These are phyloP conservation scores for Saksenaea vasiformis DNA, from an alignment of 371 early-diverging fungal species.

Conservation along the genomic window DNA sequence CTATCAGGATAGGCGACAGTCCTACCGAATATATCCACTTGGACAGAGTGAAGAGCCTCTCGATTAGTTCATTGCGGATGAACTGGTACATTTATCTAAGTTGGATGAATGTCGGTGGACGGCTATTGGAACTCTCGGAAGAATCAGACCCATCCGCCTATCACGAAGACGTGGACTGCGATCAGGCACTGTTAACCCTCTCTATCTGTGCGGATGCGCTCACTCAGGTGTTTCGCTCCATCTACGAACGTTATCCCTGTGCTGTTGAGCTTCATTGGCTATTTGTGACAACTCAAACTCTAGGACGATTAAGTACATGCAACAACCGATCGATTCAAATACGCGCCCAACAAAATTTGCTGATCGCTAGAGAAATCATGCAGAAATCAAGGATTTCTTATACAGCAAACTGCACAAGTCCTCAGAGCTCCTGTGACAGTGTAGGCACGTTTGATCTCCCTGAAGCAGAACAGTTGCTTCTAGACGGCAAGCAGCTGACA, in stretches of 20 bases:
- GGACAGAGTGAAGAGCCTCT: conserved; percentile 27
- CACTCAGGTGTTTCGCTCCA: conserved; percentile 30
- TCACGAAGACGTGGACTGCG: conserved; percentile 32
- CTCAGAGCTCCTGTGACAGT: neutral
- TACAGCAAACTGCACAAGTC: neutral
- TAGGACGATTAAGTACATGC: conserved; percentile 25
- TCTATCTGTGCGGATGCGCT: conserved; percentile 45
- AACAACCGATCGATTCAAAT: conserved; percentile 28
- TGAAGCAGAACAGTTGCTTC: no score
- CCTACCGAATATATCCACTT: conserved; percentile 36
- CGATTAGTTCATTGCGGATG: conserved; percentile 18
- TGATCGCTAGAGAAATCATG: neutral
- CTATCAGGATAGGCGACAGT: conserved; percentile 30
- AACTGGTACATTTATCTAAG: conserved; percentile 35
- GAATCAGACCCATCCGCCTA: conserved; percentile 24
- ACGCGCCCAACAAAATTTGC: conserved; percentile 29
- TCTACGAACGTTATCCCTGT: conserved; percentile 33
- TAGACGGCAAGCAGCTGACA: no score
- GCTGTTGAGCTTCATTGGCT: conserved; percentile 42
- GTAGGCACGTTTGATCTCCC: neutral
- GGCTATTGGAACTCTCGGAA: conserved; percentile 38
- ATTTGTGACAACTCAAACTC: conserved; percentile 33
- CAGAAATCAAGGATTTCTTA: neutral
- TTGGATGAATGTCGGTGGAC: conserved; percentile 36
- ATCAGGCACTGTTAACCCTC: conserved; percentile 40